Evolutionary conservation across 208 protist species (phyloP).

Genomic region (Willaertia magna): DNA sequence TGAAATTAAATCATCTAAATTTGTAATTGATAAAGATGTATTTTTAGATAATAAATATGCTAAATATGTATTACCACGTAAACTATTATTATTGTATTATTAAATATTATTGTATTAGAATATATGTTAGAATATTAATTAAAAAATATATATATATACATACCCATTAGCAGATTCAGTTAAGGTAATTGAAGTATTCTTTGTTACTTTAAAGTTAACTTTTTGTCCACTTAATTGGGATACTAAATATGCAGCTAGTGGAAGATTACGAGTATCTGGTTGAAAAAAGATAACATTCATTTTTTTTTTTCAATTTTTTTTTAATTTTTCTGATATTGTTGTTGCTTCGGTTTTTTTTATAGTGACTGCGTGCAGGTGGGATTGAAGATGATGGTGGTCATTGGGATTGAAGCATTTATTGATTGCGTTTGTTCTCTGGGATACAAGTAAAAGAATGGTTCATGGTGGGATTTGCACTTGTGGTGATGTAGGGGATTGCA

Average conservation of each 20-base stretch:
- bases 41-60: neutral
- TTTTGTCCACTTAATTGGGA: neutral
- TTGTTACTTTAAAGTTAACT: neutral
- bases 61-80: neutral
- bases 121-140: neutral
- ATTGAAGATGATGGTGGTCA: too few relatives aligned
- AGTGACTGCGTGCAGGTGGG: too few relatives aligned
- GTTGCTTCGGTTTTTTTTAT: too few relatives aligned
- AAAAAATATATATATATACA: neutral
- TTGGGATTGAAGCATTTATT: too few relatives aligned
- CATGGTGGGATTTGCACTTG: too few relatives aligned
- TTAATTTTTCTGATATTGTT: too few relatives aligned
- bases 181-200: neutral
- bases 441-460: too few relatives aligned
- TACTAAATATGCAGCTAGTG: neutral
- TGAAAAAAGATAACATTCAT: neutral
- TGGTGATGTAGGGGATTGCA: too few relatives aligned
- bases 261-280: neutral
- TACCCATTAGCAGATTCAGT: neutral
- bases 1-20: neutral
- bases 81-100: neutral
- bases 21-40: neutral
- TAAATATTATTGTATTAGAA: neutral
- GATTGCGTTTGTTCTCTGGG: too few relatives aligned
- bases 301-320: neutral